A percentile compares a stretch with the other conserved stretches of the same genome.
Evolutionary conservation across 225 moss, liverwort and hornwort species (phyloP).

Genomic region (Rhytidiadelphus loreus): DNA sequence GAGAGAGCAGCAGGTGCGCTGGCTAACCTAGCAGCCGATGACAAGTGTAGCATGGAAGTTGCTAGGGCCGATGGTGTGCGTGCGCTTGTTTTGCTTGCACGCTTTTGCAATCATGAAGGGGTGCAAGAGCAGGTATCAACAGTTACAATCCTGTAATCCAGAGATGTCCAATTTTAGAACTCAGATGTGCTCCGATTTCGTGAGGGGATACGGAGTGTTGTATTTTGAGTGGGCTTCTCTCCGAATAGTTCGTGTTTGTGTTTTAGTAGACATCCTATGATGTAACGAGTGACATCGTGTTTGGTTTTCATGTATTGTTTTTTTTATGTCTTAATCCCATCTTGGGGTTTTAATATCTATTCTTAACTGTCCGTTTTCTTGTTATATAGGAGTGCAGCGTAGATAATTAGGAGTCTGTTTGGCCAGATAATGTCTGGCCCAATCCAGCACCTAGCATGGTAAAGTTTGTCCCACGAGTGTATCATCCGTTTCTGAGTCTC

Average conservation of each 20-base stretch:
- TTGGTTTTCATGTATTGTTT: not conserved
- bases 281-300: not conserved
- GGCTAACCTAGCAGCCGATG: conserved; percentile 91
- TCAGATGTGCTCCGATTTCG: not conserved
- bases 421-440: not conserved
- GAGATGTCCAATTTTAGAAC: not conserved
- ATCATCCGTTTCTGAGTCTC: not conserved
- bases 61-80: conserved; percentile 83
- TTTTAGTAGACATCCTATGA: not conserved
- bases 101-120: conserved; percentile 76
- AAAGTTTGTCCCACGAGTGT: not conserved
- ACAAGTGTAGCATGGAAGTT: conserved; percentile 97
- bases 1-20: conserved; percentile 96
- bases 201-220: not conserved
- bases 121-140: conserved; percentile 79
- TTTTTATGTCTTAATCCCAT: not conserved
- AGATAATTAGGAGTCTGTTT: not conserved
- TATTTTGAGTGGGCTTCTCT: not conserved
- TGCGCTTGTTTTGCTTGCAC: conserved; percentile 78
- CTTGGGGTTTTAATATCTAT: not conserved
- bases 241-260: not conserved
- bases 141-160: not conserved
- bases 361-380: not conserved
- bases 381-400: not conserved
- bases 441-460: not conserved